A percentile compares a stretch with the other conserved stretches of the same genome.
These are phyloP conservation scores for Sporobolomyces roseus DNA, from an alignment of 768 basidiomycete species.

Conservation along the genomic window DNA sequence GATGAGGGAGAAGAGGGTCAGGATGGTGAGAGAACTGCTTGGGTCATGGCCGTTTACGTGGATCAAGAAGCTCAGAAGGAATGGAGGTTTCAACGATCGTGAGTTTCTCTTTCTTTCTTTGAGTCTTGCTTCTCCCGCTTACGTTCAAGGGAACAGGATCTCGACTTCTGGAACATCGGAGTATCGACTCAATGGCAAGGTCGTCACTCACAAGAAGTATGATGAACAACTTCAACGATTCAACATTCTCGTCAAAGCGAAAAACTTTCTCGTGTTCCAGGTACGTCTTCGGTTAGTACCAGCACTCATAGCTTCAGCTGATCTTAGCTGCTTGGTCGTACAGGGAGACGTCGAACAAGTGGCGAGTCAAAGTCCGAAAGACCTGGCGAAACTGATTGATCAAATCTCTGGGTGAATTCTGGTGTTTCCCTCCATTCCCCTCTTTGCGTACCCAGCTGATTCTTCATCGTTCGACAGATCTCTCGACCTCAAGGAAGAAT, in stretches of 20 bases:
- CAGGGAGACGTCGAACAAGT: conserved; percentile 93
- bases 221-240: conserved; percentile 79
- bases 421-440: neutral
- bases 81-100: conserved; percentile 90
- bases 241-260: conserved; percentile 96
- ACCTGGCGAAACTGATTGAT: conserved; percentile 84
- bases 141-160: conserved; percentile 61
- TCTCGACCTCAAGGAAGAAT: conserved; percentile 78
- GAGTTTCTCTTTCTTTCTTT: conserved; percentile 48
- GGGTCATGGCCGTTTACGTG: conserved; percentile 87
- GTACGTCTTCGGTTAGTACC: conserved; percentile 6
- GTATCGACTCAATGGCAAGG: conserved; percentile 75
- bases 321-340: neutral
- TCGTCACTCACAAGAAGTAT: conserved; percentile 82
- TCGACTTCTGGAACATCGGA: conserved; percentile 81
- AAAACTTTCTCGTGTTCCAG: conserved; percentile 98
- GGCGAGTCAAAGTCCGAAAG: conserved; percentile 86
- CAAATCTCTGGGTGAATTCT: conserved; percentile 72
- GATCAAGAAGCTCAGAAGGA: conserved; percentile 68
- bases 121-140: neutral
- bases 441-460: neutral
- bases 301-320: neutral
- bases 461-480: conserved; percentile 52
- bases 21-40: conserved; percentile 80
- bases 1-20: conserved; percentile 58